Conservation (phyloP, 768 basidiomycete genomes). For the Suillus lakei region DNA sequence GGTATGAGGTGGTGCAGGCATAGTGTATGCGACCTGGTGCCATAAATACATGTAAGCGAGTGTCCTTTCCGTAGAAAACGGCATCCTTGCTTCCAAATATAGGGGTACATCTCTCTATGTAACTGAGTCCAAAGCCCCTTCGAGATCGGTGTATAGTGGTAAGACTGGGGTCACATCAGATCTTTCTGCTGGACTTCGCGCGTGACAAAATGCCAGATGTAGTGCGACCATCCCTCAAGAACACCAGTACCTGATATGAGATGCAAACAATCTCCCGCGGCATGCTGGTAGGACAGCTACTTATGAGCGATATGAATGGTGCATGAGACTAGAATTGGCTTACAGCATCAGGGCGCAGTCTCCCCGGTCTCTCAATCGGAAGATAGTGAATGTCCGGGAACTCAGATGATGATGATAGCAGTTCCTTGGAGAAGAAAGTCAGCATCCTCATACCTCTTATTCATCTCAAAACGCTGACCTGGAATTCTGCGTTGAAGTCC, state of each 20-base stretch:
- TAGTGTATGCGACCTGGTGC: not conserved
- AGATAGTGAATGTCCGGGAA: conserved; percentile 64
- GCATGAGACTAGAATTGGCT: conserved; percentile 25
- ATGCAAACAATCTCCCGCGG: conserved; percentile 51
- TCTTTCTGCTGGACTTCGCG: conserved; percentile 35
- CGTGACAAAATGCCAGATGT: conserved; percentile 54
- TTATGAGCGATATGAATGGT: conserved; percentile 5
- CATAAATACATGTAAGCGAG: not conserved
- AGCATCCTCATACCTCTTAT: conserved; percentile 10
- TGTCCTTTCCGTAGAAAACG: not conserved
- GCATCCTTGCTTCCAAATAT: not conserved
- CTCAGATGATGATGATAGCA: conserved; percentile 41
- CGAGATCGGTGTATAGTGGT: not conserved
- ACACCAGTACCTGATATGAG: conserved; percentile 51
- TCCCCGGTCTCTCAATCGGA: conserved; percentile 62
- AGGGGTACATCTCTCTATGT: not conserved
- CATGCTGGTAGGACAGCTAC: conserved; percentile 39
- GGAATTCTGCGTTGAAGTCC: conserved; percentile 60
- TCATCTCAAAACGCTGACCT: conserved; percentile 43
- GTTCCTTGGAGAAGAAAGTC: conserved; percentile 35
- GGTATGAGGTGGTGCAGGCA: not conserved
- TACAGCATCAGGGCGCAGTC: conserved; percentile 69
- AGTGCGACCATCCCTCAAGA: conserved; percentile 56
- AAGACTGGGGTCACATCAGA: not conserved
- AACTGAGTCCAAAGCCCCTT: not conserved